Evolutionary conservation across 1,139 yeast genomes (phyloP).

Genomic region (Suhomyces anneliseae): DNA sequence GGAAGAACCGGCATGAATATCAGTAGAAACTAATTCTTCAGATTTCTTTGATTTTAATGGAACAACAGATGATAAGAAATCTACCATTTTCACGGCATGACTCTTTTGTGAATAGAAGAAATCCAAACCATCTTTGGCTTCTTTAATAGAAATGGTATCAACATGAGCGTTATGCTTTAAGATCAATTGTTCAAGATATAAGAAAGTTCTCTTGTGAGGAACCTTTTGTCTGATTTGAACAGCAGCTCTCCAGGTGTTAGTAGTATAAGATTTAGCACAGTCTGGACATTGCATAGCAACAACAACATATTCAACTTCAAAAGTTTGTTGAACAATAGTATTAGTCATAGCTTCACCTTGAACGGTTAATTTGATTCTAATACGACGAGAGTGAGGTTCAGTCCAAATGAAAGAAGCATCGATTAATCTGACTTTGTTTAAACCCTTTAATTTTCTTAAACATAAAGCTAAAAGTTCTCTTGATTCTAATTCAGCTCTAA

Average conservation of each 20-base stretch:
- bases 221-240: slow-evolving; percentile 98
- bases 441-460: slow-evolving; percentile 82
- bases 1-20: slow-evolving; percentile 87
- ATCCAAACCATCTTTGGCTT: slow-evolving; percentile 91
- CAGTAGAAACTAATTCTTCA: slow-evolving; percentile 88
- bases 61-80: slow-evolving; percentile 80
- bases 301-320: slow-evolving; percentile 93
- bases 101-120: slow-evolving; percentile 86
- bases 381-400: slow-evolving; percentile 96
- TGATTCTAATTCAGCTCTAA: slow-evolving; percentile 85
- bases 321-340: slow-evolving; percentile 90
- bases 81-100: slow-evolving; percentile 92
- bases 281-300: slow-evolving; percentile 98
- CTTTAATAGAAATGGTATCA: slow-evolving; percentile 91
- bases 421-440: slow-evolving; percentile 80
- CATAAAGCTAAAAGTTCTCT: slow-evolving; percentile 90
- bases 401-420: slow-evolving; percentile 99
- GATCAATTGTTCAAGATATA: slow-evolving; percentile 91
- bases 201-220: slow-evolving; percentile 92
- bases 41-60: slow-evolving; percentile 87
- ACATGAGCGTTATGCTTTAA: slow-evolving; percentile 91
- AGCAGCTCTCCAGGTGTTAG: slow-evolving; percentile 96
- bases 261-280: slow-evolving; percentile 95
- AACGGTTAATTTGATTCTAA: slow-evolving; percentile 84
- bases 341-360: slow-evolving; percentile 96